Evolutionary conservation across 495 filamentous ascomycete genomes (phyloP).

Genomic region (Entonaema liquescens): DNA sequence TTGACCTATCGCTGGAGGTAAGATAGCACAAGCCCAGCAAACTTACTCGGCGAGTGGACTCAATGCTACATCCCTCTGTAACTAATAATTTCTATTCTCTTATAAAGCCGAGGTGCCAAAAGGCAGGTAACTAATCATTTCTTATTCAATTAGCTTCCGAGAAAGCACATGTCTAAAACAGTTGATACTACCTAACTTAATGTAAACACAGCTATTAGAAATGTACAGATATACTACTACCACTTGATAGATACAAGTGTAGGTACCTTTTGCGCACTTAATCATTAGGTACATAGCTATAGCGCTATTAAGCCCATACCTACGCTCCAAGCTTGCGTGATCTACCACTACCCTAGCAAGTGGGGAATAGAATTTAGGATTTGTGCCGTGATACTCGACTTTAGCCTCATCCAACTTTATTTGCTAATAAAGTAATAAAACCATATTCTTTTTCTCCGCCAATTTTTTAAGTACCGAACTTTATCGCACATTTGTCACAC

Average conservation of each 20-base stretch:
- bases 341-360: conserved; percentile 9
- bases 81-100: background rate
- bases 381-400: conserved; percentile 39
- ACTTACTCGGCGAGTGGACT: background rate
- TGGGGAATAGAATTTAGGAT: conserved; percentile 30
- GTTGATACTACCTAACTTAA: background rate
- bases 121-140: background rate
- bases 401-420: conserved; percentile 47
- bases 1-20: background rate
- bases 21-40: background rate
- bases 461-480: conserved; percentile 1
- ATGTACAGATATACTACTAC: background rate
- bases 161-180: background rate
- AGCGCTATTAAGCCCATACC: background rate
- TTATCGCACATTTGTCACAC: background rate
- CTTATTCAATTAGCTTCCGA: background rate
- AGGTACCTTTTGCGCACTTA: too few relatives aligned
- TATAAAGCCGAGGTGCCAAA: conserved; percentile 1
- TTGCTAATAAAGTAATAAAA: conserved; percentile 24
- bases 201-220: background rate
- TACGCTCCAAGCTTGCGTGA: conserved; percentile 21
- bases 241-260: background rate
- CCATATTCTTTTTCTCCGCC: background rate
- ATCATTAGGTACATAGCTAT: background rate
- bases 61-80: background rate